Evolutionary conservation across 2,329 filamentous ascomycete genomes (phyloP).

Genomic region (Colletotrichum abscissum): DNA sequence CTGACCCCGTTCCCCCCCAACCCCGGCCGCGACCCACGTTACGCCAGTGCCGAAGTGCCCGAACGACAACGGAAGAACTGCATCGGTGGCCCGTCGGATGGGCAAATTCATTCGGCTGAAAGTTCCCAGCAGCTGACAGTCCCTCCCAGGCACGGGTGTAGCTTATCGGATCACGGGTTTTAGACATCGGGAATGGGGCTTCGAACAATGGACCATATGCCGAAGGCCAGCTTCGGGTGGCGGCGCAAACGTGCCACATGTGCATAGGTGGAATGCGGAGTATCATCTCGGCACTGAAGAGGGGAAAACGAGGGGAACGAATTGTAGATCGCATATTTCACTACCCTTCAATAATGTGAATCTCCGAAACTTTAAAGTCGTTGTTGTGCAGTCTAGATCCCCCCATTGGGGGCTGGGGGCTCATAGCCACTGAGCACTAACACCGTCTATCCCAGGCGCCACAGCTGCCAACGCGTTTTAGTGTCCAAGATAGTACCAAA

Average conservation of each 20-base stretch:
- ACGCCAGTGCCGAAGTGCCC: not conserved
- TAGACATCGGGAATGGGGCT: constrained; percentile 4
- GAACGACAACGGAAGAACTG: not conserved
- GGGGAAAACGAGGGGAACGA: not conserved
- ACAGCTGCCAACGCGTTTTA: not conserved
- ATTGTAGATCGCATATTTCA: not conserved
- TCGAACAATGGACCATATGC: not conserved
- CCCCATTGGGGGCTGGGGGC: not conserved
- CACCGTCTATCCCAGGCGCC: not conserved
- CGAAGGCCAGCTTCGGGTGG: constrained; percentile 10
- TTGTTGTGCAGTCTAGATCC: not conserved
- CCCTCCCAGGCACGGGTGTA: not conserved
- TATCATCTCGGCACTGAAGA: not conserved
- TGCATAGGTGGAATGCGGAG: not conserved
- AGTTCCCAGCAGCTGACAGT: not conserved
- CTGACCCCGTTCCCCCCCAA: not conserved
- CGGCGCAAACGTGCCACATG: not conserved
- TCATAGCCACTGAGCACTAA: not conserved
- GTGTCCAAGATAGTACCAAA: not conserved
- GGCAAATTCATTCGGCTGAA: not conserved
- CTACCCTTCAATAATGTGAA: not conserved
- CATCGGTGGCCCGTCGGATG: constrained; percentile 7
- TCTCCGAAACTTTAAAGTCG: not conserved
- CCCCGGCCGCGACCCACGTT: not conserved
- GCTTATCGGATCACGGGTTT: constrained; percentile 13